Conservation (phyloP, 257 asterid genomes). For the Ilex aquifolium region DNA sequence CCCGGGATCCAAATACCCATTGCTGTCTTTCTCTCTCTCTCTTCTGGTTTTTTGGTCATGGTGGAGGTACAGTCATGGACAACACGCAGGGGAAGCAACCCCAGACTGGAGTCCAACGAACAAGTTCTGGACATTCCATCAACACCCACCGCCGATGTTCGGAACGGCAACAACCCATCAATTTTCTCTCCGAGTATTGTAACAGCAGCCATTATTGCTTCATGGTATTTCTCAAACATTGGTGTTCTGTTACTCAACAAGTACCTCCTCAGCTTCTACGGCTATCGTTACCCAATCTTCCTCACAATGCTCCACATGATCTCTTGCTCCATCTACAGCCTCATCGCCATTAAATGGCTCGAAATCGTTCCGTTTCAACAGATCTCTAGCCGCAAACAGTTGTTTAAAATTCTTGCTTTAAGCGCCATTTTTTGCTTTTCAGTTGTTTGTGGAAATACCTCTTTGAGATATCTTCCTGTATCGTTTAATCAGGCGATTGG, state of each 20-base stretch:
- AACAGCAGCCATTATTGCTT: constrained; percentile 67
- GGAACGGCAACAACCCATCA: constrained; percentile 42
- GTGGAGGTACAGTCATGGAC: constrained; percentile 98
- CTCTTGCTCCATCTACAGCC: constrained; percentile 69
- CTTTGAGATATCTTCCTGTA: constrained; percentile 79
- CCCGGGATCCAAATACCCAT: constrained; percentile 9
- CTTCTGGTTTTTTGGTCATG: constrained; percentile 30
- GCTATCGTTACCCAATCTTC: constrained; percentile 82
- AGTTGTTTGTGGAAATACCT: constrained; percentile 94
- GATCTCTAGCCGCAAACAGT: constrained; percentile 72
- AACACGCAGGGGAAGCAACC: constrained; percentile 89
- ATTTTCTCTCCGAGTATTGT: constrained; percentile 46
- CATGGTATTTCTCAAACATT: constrained; percentile 89
- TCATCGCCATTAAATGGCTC: constrained; percentile 68
- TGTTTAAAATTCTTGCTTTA: constrained; percentile 70
- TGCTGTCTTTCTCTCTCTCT: neutral
- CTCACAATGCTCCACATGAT: constrained; percentile 91
- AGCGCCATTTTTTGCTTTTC: constrained; percentile 78
- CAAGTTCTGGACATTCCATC: constrained; percentile 71
- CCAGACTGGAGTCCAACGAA: constrained; percentile 64
- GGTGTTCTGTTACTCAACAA: constrained; percentile 86
- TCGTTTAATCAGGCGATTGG: constrained; percentile 95
- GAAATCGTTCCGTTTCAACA: constrained; percentile 86
- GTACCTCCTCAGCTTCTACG: constrained; percentile 80
- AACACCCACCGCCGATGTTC: constrained; percentile 88